phyloP scores from a whole-genome alignment of 2,329 filamentous ascomycete genomes.

The Microcera coccophila region DNA sequence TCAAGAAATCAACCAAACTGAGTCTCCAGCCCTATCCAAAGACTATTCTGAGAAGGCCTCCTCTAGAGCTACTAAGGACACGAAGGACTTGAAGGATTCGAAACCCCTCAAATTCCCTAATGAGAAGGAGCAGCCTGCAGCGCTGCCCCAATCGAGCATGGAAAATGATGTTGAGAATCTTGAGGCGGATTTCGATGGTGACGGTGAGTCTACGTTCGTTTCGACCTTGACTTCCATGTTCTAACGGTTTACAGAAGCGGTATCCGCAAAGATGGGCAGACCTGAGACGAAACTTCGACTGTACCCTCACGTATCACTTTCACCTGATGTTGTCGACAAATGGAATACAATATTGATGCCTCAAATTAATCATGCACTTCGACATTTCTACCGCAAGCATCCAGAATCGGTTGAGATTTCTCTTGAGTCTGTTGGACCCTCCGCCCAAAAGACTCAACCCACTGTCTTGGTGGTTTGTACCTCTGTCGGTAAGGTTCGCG shows the following conservation, averaged over 20 bases:
- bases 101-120: conserved; percentile 5
- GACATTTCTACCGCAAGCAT: conserved; percentile 67
- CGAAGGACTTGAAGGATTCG: conserved; percentile 11
- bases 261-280: conserved; percentile 18
- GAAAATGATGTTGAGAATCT: conserved; percentile 6
- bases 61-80: conserved; percentile 14
- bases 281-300: conserved; percentile 48
- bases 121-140: conserved; percentile 15
- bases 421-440: conserved; percentile 69
- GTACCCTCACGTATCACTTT: conserved; percentile 56
- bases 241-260: conserved; percentile 18
- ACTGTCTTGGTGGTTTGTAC: conserved; percentile 76
- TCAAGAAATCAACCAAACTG: conserved; percentile 40
- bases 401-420: conserved; percentile 76
- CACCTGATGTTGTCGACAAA: conserved; percentile 60
- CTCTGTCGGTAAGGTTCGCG: conserved; percentile 68
- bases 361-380: conserved; percentile 67
- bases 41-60: neutral
- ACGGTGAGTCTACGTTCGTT: conserved; percentile 14
- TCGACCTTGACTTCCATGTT: neutral
- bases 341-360: conserved; percentile 71
- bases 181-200: conserved; percentile 10
- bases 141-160: neutral
- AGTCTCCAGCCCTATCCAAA: neutral
- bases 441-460: conserved; percentile 60